Conservation (phyloP, 108 stramenopile genomes). For the Nitzschia putrida region DNA sequence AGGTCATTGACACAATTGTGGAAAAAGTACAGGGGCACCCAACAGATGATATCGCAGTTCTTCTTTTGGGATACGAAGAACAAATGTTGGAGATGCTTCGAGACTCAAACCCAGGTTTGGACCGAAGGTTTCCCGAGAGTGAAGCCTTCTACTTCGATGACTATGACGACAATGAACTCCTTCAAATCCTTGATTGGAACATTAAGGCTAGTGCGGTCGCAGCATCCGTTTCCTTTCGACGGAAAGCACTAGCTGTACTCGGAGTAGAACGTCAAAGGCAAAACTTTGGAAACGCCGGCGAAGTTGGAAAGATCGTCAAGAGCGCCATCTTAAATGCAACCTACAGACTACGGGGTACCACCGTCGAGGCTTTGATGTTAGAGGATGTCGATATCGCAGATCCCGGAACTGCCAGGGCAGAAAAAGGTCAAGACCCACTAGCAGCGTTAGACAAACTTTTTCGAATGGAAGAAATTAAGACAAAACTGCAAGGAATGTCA, state of each 20-base stretch:
- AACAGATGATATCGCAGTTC: constrained; percentile 72
- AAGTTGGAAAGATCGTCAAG: constrained; percentile 57
- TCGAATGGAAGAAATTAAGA: constrained; percentile 40
- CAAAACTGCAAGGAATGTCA: constrained; percentile 34
- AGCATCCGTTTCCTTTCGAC: constrained; percentile 35
- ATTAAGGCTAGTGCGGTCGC: constrained; percentile 26
- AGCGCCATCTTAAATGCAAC: constrained; percentile 12
- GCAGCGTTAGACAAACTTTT: constrained; percentile 28
- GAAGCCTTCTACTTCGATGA: constrained; percentile 75
- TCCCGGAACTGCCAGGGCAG: constrained; percentile 8
- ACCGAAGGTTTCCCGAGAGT: constrained; percentile 62
- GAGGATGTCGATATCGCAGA: constrained; percentile 39
- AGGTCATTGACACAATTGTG: constrained; percentile 72
- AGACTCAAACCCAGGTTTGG: constrained; percentile 66
- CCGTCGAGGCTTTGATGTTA: constrained; percentile 20
- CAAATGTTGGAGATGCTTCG: constrained; percentile 64
- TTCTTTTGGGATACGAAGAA: constrained; percentile 73
- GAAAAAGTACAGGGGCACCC: constrained; percentile 70
- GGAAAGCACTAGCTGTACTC: constrained; percentile 37
- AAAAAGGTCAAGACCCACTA: constrained; percentile 32
- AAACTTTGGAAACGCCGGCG: constrained; percentile 79
- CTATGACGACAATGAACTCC: constrained; percentile 61
- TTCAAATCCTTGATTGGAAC: constrained; percentile 44
- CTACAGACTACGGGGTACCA: constrained; percentile 9
- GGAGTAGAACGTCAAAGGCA: constrained; percentile 26